Conservation (phyloP, 805 yeast genomes). For the Maudiozyma barnettii region DNA sequence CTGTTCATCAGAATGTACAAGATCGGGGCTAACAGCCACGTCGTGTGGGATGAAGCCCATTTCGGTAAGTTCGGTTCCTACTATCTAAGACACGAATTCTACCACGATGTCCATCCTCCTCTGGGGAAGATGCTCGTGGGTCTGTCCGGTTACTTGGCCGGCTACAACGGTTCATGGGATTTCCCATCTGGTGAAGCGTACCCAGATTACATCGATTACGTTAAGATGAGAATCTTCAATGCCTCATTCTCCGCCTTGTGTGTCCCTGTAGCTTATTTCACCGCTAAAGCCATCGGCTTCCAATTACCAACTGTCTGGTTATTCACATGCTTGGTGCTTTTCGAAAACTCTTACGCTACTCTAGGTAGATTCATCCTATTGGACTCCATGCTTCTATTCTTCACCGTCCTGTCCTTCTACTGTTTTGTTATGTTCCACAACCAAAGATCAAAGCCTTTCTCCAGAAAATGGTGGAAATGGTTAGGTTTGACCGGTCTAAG, state of each 20-base stretch:
- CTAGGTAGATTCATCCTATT: slow-evolving; percentile 65
- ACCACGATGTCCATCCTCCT: slow-evolving; percentile 84
- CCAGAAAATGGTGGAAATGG: slow-evolving; percentile 94
- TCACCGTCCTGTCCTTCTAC: slow-evolving; percentile 61
- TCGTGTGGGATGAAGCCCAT: slow-evolving; percentile 88
- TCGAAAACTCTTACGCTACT: slow-evolving; percentile 62
- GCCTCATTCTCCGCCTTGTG: slow-evolving; percentile 56
- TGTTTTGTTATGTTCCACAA: slow-evolving; percentile 49
- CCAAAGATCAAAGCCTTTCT: slow-evolving; percentile 41
- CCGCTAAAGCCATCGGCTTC: slow-evolving; percentile 52
- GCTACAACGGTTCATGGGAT: slow-evolving; percentile 67
- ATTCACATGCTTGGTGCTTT: slow-evolving; percentile 51
- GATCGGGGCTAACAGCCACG: slow-evolving; percentile 47
- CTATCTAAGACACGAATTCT: slow-evolving; percentile 69
- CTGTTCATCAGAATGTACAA: slow-evolving; percentile 49
- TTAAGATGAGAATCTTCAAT: slow-evolving; percentile 62
- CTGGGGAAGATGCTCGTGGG: slow-evolving; percentile 76
- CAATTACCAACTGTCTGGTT: slow-evolving; percentile 45
- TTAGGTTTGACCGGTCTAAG: slow-evolving; percentile 70
- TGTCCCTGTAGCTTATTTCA: slow-evolving; percentile 62
- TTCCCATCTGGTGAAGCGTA: slow-evolving; percentile 59
- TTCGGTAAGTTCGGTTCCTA: slow-evolving; percentile 82
- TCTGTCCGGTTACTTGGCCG: slow-evolving; percentile 66
- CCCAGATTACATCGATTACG: slow-evolving; percentile 54
- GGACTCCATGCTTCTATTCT: slow-evolving; percentile 68